These are phyloP conservation scores for Colletotrichum lini DNA, from an alignment of 2,329 filamentous ascomycete genomes.

Conservation along the genomic window DNA sequence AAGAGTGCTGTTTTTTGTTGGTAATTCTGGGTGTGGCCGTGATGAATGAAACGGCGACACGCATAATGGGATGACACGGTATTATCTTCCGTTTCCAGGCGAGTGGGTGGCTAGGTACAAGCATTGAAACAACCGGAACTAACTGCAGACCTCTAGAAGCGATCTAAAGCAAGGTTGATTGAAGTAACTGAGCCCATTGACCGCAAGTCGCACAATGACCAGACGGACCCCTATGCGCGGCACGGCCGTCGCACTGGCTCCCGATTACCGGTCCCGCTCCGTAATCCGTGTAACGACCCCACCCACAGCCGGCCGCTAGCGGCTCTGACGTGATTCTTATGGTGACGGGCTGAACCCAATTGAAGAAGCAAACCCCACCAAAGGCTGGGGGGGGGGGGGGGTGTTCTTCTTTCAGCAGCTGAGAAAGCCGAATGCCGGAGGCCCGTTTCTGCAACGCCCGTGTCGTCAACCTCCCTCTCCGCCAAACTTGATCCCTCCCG, in stretches of 20 bases:
- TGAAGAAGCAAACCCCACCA: slow-evolving; percentile 30
- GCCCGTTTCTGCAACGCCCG: slow-evolving; percentile 9
- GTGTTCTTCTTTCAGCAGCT: slow-evolving; percentile 1
- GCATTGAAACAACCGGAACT: too few species aligned
- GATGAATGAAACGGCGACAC: slow-evolving; percentile 23
- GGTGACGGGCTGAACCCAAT: slow-evolving; percentile 35
- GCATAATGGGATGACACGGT: background rate
- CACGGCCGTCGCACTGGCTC: background rate
- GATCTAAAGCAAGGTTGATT: too few species aligned
- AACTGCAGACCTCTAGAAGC: too few species aligned
- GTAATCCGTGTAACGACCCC: slow-evolving; percentile 17
- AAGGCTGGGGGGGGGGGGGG: background rate
- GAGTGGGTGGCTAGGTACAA: background rate
- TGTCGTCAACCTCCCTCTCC: background rate
- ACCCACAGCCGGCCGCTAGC: slow-evolving; percentile 14
- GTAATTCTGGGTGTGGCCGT: background rate
- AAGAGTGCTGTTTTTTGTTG: background rate
- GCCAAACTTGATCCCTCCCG: background rate
- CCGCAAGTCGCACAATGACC: background rate
- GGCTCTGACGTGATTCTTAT: slow-evolving; percentile 34
- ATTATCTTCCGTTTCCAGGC: background rate
- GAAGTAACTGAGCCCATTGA: background rate
- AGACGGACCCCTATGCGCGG: background rate
- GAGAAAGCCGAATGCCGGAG: slow-evolving; percentile 41
- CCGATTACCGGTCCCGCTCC: slow-evolving; percentile 28